Evolutionary conservation across 345 rosid species (phyloP).

Genomic region (Pistacia atlantica): DNA sequence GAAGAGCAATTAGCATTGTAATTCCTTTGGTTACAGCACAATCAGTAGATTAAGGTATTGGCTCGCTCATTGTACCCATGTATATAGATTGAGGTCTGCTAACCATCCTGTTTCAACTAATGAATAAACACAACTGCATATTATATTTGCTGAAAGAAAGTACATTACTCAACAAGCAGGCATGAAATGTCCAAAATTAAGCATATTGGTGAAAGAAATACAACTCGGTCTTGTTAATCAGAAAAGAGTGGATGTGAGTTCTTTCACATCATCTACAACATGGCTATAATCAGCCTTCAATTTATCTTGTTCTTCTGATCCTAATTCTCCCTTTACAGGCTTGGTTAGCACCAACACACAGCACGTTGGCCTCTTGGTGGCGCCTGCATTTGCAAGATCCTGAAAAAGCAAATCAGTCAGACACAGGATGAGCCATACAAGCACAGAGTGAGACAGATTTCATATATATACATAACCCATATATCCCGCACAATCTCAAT

Average conservation of each 20-base stretch:
- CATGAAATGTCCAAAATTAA: conserved; percentile 6
- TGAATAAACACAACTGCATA: conserved; percentile 1
- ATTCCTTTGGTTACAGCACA: no score
- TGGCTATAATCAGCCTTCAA: conserved; percentile 61
- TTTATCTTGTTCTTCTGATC: conserved; percentile 64
- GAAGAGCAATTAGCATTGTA: no score
- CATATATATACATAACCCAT: no score
- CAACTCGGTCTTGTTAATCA: conserved; percentile 16
- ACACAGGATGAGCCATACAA: not conserved
- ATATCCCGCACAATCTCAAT: no score
- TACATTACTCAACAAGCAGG: conserved; percentile 6
- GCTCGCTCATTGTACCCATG: not conserved
- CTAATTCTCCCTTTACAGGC: conserved; percentile 80
- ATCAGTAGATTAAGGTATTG: no score
- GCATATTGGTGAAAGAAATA: not conserved
- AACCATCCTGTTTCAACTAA: not conserved
- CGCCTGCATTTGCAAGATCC: conserved; percentile 96
- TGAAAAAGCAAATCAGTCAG: conserved; percentile 28
- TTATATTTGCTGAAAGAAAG: conserved; percentile 15
- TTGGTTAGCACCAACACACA: conserved; percentile 84
- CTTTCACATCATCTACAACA: conserved; percentile 65
- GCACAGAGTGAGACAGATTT: not conserved
- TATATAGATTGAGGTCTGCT: not conserved
- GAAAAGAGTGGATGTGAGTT: conserved; percentile 56
- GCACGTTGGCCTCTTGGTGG: conserved; percentile 94